phyloP scores from a whole-genome alignment of 1,284 basidiomycete species.

The Melanopsichium pennsylvanicum region DNA sequence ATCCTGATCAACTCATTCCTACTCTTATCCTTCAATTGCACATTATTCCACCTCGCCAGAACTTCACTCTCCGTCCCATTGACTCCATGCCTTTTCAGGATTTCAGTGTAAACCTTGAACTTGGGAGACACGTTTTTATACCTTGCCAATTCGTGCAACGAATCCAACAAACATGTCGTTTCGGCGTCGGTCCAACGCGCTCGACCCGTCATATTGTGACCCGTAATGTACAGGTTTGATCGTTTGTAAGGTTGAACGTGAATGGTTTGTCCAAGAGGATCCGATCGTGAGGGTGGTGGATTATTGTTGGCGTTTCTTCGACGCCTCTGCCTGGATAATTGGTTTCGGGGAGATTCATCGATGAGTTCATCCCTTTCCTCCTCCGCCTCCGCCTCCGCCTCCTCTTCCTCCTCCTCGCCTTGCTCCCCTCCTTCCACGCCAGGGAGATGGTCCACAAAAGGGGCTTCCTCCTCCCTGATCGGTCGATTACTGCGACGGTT shows the following conservation, averaged over 20 bases:
- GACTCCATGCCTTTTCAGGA: conserved; percentile 41
- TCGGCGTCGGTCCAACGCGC: conserved; percentile 37
- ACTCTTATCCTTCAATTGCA: conserved; percentile 58
- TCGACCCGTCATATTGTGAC: conserved; percentile 48
- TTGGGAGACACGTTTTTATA: conserved; percentile 38
- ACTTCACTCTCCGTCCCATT: conserved; percentile 14
- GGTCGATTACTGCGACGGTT: not conserved
- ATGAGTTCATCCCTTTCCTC: conserved; percentile 33
- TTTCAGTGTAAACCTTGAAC: conserved; percentile 37
- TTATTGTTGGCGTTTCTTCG: conserved; percentile 4
- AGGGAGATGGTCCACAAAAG: not conserved
- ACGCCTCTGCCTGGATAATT: not conserved
- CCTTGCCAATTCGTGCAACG: conserved; percentile 33
- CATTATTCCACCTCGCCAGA: conserved; percentile 51
- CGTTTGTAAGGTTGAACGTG: conserved; percentile 40
- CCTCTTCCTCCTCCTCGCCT: too few relatives aligned
- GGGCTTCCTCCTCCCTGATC: conserved; percentile 10
- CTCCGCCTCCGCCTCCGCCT: too few relatives aligned
- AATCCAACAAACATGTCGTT: conserved; percentile 17
- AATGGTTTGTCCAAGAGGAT: conserved; percentile 19
- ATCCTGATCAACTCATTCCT: conserved; percentile 50
- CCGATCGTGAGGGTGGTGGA: conserved; percentile 8
- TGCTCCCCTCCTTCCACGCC: too few relatives aligned
- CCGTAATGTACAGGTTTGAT: conserved; percentile 45
- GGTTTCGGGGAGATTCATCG: conserved; percentile 2